Evolutionary conservation across 768 basidiomycete species (phyloP).

Genomic region (Suillus occidentalis): DNA sequence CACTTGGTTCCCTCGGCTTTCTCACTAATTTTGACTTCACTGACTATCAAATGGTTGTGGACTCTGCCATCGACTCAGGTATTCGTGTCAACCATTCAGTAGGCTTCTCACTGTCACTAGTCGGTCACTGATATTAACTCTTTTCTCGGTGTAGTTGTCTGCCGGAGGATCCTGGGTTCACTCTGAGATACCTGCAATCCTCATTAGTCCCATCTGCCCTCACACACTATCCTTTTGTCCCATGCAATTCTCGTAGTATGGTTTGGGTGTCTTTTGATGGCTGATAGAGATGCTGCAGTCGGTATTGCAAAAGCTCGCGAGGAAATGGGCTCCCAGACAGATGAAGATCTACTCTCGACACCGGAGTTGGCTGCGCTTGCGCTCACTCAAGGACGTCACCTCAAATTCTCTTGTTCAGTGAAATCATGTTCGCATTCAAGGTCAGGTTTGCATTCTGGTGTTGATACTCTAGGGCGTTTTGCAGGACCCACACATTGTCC

Average conservation of each 20-base stretch:
- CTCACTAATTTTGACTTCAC: too few relatives aligned
- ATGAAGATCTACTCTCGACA: conserved; percentile 28
- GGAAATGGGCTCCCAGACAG: conserved; percentile 20
- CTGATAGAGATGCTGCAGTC: conserved; percentile 36
- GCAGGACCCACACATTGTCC: conserved; percentile 52
- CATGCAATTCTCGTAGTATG: conserved; percentile 95
- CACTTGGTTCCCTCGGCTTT: too few relatives aligned
- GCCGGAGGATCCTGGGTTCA: too few relatives aligned
- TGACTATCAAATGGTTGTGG: too few relatives aligned
- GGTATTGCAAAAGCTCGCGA: conserved; percentile 33
- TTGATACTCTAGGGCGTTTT: conserved; percentile 64
- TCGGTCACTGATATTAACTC: too few relatives aligned
- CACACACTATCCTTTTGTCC: too few relatives aligned
- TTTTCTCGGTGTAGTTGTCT: too few relatives aligned
- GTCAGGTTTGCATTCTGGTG: conserved; percentile 51
- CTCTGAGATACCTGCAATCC: too few relatives aligned
- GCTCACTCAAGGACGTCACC: conserved; percentile 31
- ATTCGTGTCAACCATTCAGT: too few relatives aligned
- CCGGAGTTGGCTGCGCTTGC: conserved; percentile 32
- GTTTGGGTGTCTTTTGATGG: conserved; percentile 99
- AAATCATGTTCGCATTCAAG: conserved; percentile 34
- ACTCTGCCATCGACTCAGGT: too few relatives aligned
- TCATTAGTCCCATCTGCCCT: too few relatives aligned
- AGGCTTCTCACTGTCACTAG: too few relatives aligned
- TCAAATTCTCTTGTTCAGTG: conserved; percentile 26